Evolutionary conservation across 176 grass and related monocot species (phyloP), one percentile per base, ranked within the genome.

Genomic region (Juncus inflexus): DNA sequence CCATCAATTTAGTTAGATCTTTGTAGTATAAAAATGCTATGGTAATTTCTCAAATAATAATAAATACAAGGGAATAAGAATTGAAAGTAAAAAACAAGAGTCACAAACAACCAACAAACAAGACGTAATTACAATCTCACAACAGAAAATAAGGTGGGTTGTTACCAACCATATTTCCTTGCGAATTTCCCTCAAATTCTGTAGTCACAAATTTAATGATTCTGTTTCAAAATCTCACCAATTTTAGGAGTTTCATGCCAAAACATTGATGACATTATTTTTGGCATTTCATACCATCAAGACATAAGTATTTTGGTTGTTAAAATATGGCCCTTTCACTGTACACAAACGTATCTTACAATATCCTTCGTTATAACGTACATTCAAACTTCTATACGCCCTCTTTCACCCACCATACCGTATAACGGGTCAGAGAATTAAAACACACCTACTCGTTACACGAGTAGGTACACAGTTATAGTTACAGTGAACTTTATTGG

Each of bases 261-360:
- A 50, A 65, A 65, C 49, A 45, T 65, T 36, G 62, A 65, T 65
- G 58, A 60, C 28, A 36, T 19, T 28, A 28, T 9, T 60, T 63
- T 37, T 12, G 37, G 60, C 8, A 9, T 49, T 67, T 39, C 8
- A 47, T 55, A 15, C 12, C 19, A 51, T 4, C 28, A 68, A 13
- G 50, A 55, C 13, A 68, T 68, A 57, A 57, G 10, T 52, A 68
- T 52, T 55, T 41, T 52, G 65, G 36, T 68, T 7, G 65, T 68
- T 68, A 55, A 28, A 52, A 52, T 10, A 50, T 6, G 50, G 19
- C 1, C 19, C 43, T 9, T 37, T 4, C 1, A 57, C 10, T 12
- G 54, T 12, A 57, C 54, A 57, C 54, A 57, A 28, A 5, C 43
- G 14, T 68, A 55, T 68, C 65, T 68, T 68, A 55, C 37, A 40